Evolutionary conservation across 345 rosid species (phyloP).

Genomic region (Arabidopsis suecica): DNA sequence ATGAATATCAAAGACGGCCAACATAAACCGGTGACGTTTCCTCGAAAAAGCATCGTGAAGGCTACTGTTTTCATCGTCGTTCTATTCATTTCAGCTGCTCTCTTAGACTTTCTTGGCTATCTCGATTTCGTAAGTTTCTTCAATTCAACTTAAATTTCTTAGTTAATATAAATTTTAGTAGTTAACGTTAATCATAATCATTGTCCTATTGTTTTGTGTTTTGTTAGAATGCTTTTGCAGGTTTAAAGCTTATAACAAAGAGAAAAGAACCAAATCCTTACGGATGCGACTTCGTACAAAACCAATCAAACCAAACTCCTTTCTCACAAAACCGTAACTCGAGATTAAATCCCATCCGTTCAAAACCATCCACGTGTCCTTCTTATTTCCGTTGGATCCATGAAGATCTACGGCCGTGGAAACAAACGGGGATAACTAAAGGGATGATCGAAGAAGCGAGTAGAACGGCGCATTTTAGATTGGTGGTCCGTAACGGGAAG

Average conservation of each 20-base stretch:
- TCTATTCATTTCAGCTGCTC: constrained; percentile 33
- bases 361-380: constrained; percentile 51
- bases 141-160: background rate
- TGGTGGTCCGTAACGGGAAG: constrained; percentile 56
- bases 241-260: constrained; percentile 1
- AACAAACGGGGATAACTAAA: constrained; percentile 56
- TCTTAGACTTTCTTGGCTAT: constrained; percentile 6
- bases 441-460: constrained; percentile 59
- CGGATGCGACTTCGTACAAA: constrained; percentile 25
- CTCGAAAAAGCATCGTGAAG: constrained; percentile 9
- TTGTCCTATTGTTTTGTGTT: background rate
- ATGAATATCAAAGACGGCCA: constrained; percentile 1
- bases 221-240: constrained; percentile 25
- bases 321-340: background rate
- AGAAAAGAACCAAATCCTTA: constrained; percentile 24
- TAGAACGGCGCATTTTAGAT: constrained; percentile 63
- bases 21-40: background rate
- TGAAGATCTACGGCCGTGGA: constrained; percentile 74
- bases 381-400: constrained; percentile 80
- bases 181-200: background rate
- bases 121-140: constrained; percentile 26
- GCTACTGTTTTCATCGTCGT: constrained; percentile 18
- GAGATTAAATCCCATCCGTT: constrained; percentile 13
- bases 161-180: background rate
- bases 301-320: constrained; percentile 9